Evolutionary conservation across 345 rosid species (phyloP), one percentile per base, ranked within the genome.

Genomic region (Rhodamnia argentea): DNA sequence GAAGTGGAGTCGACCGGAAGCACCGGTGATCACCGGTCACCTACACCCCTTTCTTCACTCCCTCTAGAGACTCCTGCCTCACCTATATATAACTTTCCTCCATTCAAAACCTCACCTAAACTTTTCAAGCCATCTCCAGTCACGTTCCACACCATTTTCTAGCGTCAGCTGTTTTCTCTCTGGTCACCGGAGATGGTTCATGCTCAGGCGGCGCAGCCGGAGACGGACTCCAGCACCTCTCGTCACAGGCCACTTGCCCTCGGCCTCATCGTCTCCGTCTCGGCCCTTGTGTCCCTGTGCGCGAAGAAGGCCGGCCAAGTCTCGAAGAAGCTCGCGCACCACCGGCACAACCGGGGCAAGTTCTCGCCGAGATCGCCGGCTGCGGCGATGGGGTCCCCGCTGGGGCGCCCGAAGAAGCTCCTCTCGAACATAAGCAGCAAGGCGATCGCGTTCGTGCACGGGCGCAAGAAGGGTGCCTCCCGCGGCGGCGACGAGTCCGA

Each of bases 281-380:
- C 92, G 10, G 87, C 89, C 54, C 87, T 94, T 82, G 84, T 92
- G 92, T 86, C 92, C 84, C 76, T 89, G 3, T 91, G 94, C 84
- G 93, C 95, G 82, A 94, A 90, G 90, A 93, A 91, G 52, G 95
- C 95, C n/a, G 64, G 85, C 55, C 92, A 87, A 26, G 87, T 91
- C 78, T 93, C 98, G 3, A 94, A 54, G 59, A 94, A 92, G 92
- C 89, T 93, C 83, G 90, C 83, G 83, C 84, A 85, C 58, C 91
- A 87, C 87, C 84, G 78, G 81, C 50, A 24, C 85, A 9, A 56
- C 84, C 60, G 54, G 50, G 10, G 37, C 44, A 56, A 86, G 64
- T 52, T 37, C 85, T 12, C 52, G 47, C 55, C 56, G 23, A 44
- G 26, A 27, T 29, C 86, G 5, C 44, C 64, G 37, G 54, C 14